phyloP scores from a whole-genome alignment of 1,284 basidiomycete genomes.

The Cerrena zonata region DNA sequence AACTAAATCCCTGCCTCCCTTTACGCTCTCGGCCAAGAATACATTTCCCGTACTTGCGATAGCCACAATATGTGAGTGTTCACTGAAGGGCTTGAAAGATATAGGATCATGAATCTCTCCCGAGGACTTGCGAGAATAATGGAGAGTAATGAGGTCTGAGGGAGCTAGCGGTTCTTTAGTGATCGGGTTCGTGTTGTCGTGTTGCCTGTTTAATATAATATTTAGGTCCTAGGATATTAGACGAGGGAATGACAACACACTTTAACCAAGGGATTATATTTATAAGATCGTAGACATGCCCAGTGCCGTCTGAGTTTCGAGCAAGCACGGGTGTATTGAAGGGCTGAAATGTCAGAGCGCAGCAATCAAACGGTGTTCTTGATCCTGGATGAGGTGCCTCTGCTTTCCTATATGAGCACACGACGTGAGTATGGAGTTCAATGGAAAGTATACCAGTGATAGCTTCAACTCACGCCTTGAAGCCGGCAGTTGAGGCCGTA shows the following conservation, averaged over 20 bases:
- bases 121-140: slow-evolving; percentile 78
- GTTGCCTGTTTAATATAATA: slow-evolving; percentile 53
- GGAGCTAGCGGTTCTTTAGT: slow-evolving; percentile 78
- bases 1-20: slow-evolving; percentile 81
- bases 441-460: slow-evolving; percentile 2
- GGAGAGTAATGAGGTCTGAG: slow-evolving; percentile 79
- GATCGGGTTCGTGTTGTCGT: slow-evolving; percentile 78
- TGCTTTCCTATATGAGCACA: slow-evolving; percentile 45
- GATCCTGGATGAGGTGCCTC: slow-evolving; percentile 56
- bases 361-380: slow-evolving; percentile 83
- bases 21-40: slow-evolving; percentile 85
- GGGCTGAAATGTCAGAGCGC: slow-evolving; percentile 86
- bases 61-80: slow-evolving; percentile 87
- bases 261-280: slow-evolving; percentile 93
- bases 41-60: slow-evolving; percentile 89
- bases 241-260: slow-evolving; percentile 40
- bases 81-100: slow-evolving; percentile 87
- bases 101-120: slow-evolving; percentile 87
- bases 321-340: slow-evolving; percentile 88
- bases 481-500: slow-evolving; percentile 68
- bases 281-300: slow-evolving; percentile 77
- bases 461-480: slow-evolving; percentile 48
- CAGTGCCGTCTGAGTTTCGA: slow-evolving; percentile 71
- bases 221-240: slow-evolving; percentile 8
- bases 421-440: not conserved